These are phyloP conservation scores for Ceratobasidium sp. DNA, from an alignment of 1,284 basidiomycete genomes.

Conservation along the genomic window DNA sequence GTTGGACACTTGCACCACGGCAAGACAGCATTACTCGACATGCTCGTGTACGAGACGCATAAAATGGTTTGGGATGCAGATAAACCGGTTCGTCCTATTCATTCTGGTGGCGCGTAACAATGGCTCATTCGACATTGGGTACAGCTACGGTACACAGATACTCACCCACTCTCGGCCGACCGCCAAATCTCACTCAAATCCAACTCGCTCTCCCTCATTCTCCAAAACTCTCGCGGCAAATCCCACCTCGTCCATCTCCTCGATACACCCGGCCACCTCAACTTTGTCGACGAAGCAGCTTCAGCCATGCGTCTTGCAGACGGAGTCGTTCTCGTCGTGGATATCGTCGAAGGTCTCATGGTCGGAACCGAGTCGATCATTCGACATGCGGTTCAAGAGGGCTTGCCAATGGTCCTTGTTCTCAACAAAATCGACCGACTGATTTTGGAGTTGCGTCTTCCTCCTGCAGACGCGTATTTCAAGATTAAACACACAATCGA, in stretches of 20 bases:
- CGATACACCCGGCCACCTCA: slow-evolving; percentile 98
- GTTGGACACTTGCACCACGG: slow-evolving; percentile 98
- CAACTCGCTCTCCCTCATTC: slow-evolving; percentile 92
- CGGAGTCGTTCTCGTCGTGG: slow-evolving; percentile 92
- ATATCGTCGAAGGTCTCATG: slow-evolving; percentile 95
- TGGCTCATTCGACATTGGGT: background rate
- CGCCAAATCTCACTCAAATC: slow-evolving; percentile 96
- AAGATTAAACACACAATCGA: slow-evolving; percentile 99
- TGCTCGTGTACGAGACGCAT: slow-evolving; percentile 97
- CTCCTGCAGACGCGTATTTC: slow-evolving; percentile 96
- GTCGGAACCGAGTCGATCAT: slow-evolving; percentile 87
- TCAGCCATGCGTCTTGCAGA: slow-evolving; percentile 88
- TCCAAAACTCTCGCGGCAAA: slow-evolving; percentile 89
- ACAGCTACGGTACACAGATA: slow-evolving; percentile 94
- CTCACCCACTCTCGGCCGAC: slow-evolving; percentile 86
- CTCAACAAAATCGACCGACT: slow-evolving; percentile 98
- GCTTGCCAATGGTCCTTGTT: slow-evolving; percentile 89
- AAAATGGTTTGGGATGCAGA: slow-evolving; percentile 93
- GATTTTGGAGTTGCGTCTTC: slow-evolving; percentile 94
- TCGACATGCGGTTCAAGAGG: slow-evolving; percentile 86
- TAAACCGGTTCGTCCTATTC: slow-evolving; percentile 64
- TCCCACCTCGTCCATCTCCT: slow-evolving; percentile 93
- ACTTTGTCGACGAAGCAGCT: slow-evolving; percentile 97
- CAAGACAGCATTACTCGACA: slow-evolving; percentile 96
- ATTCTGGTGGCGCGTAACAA: background rate